These are phyloP conservation scores for Ramaria sp. DNA, from an alignment of 768 basidiomycete species.

Conservation along the genomic window DNA sequence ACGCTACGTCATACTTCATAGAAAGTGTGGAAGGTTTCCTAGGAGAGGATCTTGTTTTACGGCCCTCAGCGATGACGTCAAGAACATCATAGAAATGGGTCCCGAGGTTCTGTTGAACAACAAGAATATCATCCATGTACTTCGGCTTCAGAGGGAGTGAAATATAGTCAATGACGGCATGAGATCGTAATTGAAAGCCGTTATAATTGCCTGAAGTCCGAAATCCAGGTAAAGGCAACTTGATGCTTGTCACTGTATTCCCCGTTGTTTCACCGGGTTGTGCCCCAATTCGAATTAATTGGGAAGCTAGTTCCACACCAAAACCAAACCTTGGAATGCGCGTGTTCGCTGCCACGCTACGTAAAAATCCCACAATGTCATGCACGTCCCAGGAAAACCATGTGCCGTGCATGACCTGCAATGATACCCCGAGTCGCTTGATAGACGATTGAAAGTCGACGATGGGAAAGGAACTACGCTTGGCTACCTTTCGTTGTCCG, in stretches of 20 bases:
- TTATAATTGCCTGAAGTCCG: slow-evolving; percentile 51
- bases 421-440: slow-evolving; percentile 41
- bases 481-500: slow-evolving; percentile 14
- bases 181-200: slow-evolving; percentile 35
- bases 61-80: slow-evolving; percentile 49
- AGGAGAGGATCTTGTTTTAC: slow-evolving; percentile 20
- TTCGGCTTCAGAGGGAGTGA: slow-evolving; percentile 67
- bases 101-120: slow-evolving; percentile 82
- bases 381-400: slow-evolving; percentile 72
- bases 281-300: slow-evolving; percentile 42
- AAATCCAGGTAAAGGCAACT: slow-evolving; percentile 55
- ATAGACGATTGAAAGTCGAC: slow-evolving; percentile 46
- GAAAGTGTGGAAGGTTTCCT: slow-evolving; percentile 4
- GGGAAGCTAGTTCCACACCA: slow-evolving; percentile 55
- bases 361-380: slow-evolving; percentile 36
- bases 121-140: slow-evolving; percentile 74
- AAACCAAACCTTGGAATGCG: slow-evolving; percentile 28
- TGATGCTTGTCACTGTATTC: slow-evolving; percentile 27
- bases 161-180: slow-evolving; percentile 58
- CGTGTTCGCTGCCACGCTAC: slow-evolving; percentile 24
- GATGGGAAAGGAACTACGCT: slow-evolving; percentile 9
- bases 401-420: slow-evolving; percentile 83
- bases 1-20: slow-evolving; percentile 34
- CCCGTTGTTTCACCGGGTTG: slow-evolving; percentile 29
- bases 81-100: slow-evolving; percentile 81